Evolutionary conservation across 2,329 filamentous ascomycete species (phyloP), one percentile per base, ranked within the genome.

Genomic region (Chaetomium strumarium): DNA sequence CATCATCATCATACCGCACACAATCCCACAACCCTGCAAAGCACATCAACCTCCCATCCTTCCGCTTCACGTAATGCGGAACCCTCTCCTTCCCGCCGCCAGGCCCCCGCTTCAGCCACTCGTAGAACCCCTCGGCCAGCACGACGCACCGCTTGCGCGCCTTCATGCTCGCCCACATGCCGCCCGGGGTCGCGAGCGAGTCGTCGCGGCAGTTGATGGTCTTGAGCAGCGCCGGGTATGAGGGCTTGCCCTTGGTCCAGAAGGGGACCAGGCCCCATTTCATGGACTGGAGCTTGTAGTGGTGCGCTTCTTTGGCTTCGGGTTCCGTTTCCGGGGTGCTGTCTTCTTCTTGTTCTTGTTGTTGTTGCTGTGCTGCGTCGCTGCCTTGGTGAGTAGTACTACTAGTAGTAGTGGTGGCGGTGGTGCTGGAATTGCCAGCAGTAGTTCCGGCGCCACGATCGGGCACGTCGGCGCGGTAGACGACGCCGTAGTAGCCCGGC

Each of bases 191-290:
- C 6, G 81, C 75, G 17, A 97, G 74, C 1, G 89, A 93, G 69
- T 97, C 92, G 64, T 92, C 88, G 3, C 92, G 84, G 67, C 92
- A 97, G 70, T 99, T 97, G 69, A 97, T 97, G 0, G 90, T 96
- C 64, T 86, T 89, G 75, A 95, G 78, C 68, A 90, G 76, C 1
- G 83, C 83, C 24, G 80, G 77, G 63, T 93, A 92, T 64, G 90
- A 83, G 0, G 90, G 88, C 48, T 84, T 84, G 12, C 85, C 79
- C 71, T 92, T 95, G 3, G 88, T 95, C 92, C 92, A 97, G 68
- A 86, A 96, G 0, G 93, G 92, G 13, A 97, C 77, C 7, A 99
- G 77, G 0, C 92, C 93, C 93, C 93, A 99, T 77, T 90, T 92
- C 88, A 97, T 97, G 2, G 84, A 78, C 67, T 96, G 90, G 9